Evolutionary conservation across 2,329 filamentous ascomycete genomes (phyloP).

Genomic region (Xylaria sp.): DNA sequence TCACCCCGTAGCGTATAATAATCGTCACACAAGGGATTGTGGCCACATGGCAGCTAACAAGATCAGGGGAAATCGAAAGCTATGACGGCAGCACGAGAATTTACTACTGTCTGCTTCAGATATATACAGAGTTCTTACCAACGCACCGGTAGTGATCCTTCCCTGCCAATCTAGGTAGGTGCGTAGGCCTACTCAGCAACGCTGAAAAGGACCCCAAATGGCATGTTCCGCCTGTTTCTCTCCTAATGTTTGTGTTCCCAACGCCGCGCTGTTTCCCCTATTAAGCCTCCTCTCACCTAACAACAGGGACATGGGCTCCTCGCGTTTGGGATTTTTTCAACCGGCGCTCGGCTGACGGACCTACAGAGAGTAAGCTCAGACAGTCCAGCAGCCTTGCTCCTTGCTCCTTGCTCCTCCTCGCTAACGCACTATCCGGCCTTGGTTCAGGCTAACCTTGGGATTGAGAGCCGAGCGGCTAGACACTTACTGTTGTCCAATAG

Average conservation of each 20-base stretch:
- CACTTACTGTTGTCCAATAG: not conserved
- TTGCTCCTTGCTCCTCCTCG: not conserved
- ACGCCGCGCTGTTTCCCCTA: not conserved
- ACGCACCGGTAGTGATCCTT: not conserved
- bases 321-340: not conserved
- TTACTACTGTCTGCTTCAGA: no score
- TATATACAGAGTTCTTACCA: not conserved
- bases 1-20: no score
- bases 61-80: no score
- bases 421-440: constrained; percentile 6
- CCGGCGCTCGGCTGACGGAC: constrained; percentile 6
- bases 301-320: constrained; percentile 8
- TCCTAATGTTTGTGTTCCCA: not conserved
- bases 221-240: not conserved
- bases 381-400: not conserved
- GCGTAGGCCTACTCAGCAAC: no score
- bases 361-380: constrained; percentile 1
- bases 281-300: not conserved
- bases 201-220: not conserved
- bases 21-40: no score
- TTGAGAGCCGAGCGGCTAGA: not conserved
- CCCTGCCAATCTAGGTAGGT: no score
- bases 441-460: not conserved
- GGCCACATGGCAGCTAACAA: no score
- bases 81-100: no score